Evolutionary conservation across 2,329 filamentous ascomycete genomes (phyloP).

Genomic region (Exophiala sp.): DNA sequence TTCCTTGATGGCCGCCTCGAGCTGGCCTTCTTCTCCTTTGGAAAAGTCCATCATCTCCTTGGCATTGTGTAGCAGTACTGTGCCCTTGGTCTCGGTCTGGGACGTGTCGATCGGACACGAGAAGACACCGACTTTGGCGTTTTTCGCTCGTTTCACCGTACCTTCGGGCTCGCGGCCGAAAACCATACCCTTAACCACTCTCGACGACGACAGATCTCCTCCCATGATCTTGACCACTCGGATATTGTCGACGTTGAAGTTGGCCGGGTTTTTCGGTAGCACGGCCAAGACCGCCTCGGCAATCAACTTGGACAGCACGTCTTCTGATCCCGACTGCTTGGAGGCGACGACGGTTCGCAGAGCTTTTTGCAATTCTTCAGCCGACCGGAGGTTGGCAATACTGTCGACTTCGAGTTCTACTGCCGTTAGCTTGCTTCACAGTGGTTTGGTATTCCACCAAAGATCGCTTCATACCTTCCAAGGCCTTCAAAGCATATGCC

Average conservation of each 20-base stretch:
- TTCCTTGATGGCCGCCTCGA: conserved; percentile 89
- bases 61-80: conserved; percentile 90
- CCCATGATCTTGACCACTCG: conserved; percentile 99
- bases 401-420: conserved; percentile 81
- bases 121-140: conserved; percentile 95
- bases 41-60: conserved; percentile 99
- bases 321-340: conserved; percentile 93
- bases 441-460: neutral
- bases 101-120: conserved; percentile 92
- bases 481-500: conserved; percentile 72
- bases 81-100: conserved; percentile 98
- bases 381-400: conserved; percentile 73
- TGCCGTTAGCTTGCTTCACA: conserved; percentile 1
- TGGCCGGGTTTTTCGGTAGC: conserved; percentile 86
- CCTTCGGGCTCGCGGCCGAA: conserved; percentile 95
- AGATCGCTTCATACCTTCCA: conserved; percentile 57
- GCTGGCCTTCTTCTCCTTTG: conserved; percentile 88
- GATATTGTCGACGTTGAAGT: conserved; percentile 99
- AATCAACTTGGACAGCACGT: conserved; percentile 77
- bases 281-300: conserved; percentile 79
- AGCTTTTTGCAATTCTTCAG: conserved; percentile 85
- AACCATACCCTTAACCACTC: conserved; percentile 96
- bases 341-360: conserved; percentile 91
- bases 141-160: conserved; percentile 78
- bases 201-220: conserved; percentile 86